Evolutionary conservation across 2,329 filamentous ascomycete genomes (phyloP), one percentile per base, ranked within the genome.

Genomic region (Phyllosticta citribraziliensis): DNA sequence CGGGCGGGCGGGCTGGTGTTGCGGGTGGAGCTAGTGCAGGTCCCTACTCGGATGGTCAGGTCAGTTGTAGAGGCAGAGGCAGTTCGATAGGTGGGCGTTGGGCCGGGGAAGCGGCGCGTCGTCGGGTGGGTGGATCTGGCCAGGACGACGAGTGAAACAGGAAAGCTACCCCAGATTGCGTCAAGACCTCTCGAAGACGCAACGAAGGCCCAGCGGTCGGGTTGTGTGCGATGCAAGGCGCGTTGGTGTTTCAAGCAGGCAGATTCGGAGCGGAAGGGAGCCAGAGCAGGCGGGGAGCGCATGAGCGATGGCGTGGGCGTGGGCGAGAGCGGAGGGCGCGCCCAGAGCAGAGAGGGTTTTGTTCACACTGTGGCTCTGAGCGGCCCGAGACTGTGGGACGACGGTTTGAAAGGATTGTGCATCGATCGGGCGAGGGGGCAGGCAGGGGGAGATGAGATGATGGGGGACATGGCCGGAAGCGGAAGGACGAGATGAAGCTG

Each of bases 151-250:
- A 51, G 51, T 62, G 60, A 62, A 62, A 62, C 55, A 30, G 60
- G 55, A 57, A 24, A 52, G 47, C 55, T 62, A 62, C 60, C 60
- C 60, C 60, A 58, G 60, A 62, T 62, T 58, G 60, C 60, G 60
- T 56, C 53, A 62, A 30, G 27, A 14, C 17, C 5, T n/a, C 17
- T 47, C 40, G 40, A 47, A 47, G 14, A 47, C 14, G 17, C 40
- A n/a, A n/a, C 40, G 14, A 17, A 47, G 40, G 40, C 40, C 40
- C 40, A n/a, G 40, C 40, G n/a, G 14, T n/a, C 2, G 40, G 40
- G 40, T 47, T n/a, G 40, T 47, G 40, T 47, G 40, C 40, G 40
- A 47, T 40, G 35, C 35, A 40, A 40, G 35, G 35, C 35, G 35
- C 35, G 35, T 17, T 40, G 35, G 35, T 40, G 35, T 40, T 47